Conservation (phyloP, 306 rosid genomes). For the Medicago arabica region DNA sequence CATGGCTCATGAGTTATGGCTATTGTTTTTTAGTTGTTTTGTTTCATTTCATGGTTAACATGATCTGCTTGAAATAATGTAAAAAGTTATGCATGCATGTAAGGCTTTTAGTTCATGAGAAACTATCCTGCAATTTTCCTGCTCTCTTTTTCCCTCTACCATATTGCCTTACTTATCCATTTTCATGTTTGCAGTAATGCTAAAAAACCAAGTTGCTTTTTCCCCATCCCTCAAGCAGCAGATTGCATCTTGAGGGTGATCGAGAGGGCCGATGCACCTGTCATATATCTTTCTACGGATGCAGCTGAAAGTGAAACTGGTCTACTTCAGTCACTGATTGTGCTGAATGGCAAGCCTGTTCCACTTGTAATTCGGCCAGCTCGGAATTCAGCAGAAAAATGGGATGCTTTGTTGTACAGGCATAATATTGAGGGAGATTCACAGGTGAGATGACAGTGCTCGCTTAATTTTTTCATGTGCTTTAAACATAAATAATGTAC, state of each 20-base stretch:
- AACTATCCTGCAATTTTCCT: conserved; percentile 19
- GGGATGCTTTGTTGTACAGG: conserved; percentile 96
- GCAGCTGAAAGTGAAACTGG: conserved; percentile 93
- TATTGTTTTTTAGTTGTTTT: background rate
- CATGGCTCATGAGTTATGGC: background rate
- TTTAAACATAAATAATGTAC: background rate
- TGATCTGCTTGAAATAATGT: background rate
- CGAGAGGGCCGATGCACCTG: conserved; percentile 71
- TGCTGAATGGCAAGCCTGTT: conserved; percentile 71
- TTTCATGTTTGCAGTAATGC: conserved; percentile 69
- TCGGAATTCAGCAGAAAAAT: conserved; percentile 89
- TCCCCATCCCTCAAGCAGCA: conserved; percentile 98
- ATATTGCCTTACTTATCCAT: conserved; percentile 37
- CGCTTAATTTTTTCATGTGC: conserved; percentile 20
- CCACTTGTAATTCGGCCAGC: conserved; percentile 89
- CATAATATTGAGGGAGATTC: conserved; percentile 73
- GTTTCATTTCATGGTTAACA: background rate
- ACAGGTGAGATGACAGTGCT: conserved; percentile 63
- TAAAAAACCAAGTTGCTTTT: conserved; percentile 88
- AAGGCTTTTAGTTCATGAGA: conserved; percentile 26
- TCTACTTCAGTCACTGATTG: conserved; percentile 79
- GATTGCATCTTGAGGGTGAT: conserved; percentile 73
- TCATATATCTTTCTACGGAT: conserved; percentile 92
- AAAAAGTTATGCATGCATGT: background rate
- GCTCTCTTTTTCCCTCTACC: background rate